Evolutionary conservation across 1,139 yeast genomes (phyloP), one percentile per base, ranked within the genome.

Genomic region (Zygoascus meyerae): DNA sequence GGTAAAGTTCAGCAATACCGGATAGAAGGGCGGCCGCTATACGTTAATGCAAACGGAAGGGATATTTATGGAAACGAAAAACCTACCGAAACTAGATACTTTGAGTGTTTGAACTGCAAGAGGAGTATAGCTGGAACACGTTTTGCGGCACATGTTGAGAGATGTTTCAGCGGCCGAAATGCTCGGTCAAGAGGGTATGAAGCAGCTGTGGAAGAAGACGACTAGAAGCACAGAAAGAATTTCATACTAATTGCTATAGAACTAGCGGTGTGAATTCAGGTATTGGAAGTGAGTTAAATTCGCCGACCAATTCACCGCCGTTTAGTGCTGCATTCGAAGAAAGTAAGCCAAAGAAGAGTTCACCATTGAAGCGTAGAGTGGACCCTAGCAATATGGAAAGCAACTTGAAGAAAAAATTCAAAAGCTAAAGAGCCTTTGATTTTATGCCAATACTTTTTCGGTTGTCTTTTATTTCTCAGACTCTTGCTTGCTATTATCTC

Each of bases 61-160:
- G 83, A 78, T 50, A 69, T 78, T 14, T 78, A 74, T 57, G 77
- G 78, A 1, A 71, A 71, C 44, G 75, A 71, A 39, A 73, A 72
- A 51, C 60, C 66, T 6, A 61, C 66, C 2, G 77, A 72, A 16
- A 59, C 67, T 21, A 62, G 72, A 16, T 89, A 89, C 64, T 86
- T 87, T 60, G 76, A 70, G 49, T 92, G 98, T 66, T 74, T 77
- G 12, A 83, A 84, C 55, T 92, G 98, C 65, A 80, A 79, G 6
- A 72, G 98, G 48, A 86, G 83, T 59, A 83, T 92, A 12, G 92
- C 96, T 0, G 96, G 95, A 0, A 82, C 86, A 34, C 71, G 98
- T 50, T 89, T 86, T 70, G 97, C 97, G 2, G 90, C 86, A 45
- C 98, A 92, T 65, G 74, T 90, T 40, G 94, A 87, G 61, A 79